Evolutionary conservation across 495 filamentous ascomycete genomes (phyloP).

Genomic region (Aspergillus ellipticus): DNA sequence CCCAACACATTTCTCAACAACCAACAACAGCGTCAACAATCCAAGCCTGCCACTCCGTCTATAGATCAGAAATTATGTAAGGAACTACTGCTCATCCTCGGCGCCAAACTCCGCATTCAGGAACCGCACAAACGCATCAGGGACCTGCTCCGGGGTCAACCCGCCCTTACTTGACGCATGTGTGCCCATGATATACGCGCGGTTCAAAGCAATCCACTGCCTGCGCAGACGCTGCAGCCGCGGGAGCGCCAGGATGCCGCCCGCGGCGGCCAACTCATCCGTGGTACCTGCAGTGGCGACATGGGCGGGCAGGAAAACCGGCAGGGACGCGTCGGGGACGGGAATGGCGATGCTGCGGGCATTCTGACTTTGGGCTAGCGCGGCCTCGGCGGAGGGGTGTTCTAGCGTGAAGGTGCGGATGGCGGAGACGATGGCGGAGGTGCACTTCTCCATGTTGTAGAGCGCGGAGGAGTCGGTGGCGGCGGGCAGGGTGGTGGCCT

Average conservation of each 20-base stretch:
- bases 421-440: conserved; percentile 74
- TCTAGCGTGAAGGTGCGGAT: conserved; percentile 59
- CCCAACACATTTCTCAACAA: background rate
- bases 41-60: no score
- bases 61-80: no score
- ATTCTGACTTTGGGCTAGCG: conserved; percentile 52
- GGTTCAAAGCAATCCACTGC: conserved; percentile 80
- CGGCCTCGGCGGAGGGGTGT: conserved; percentile 37
- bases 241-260: conserved; percentile 61
- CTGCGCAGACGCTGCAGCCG: conserved; percentile 78
- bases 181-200: conserved; percentile 37
- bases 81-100: conserved; percentile 16
- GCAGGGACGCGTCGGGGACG: conserved; percentile 36
- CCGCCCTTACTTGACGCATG: conserved; percentile 28
- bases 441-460: conserved; percentile 78
- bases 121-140: conserved; percentile 47
- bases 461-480: conserved; percentile 73
- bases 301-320: conserved; percentile 50
- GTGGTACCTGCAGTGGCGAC: conserved; percentile 35
- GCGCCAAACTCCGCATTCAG: conserved; percentile 42
- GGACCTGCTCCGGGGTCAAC: conserved; percentile 31
- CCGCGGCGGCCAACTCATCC: conserved; percentile 41
- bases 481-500: conserved; percentile 69
- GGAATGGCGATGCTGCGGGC: conserved; percentile 45
- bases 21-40: background rate